Percentiles rank a stretch among this genome's conserved stretches.
Conservation (phyloP, 257 asterid genomes). For the Solanum virginianum region DNA sequence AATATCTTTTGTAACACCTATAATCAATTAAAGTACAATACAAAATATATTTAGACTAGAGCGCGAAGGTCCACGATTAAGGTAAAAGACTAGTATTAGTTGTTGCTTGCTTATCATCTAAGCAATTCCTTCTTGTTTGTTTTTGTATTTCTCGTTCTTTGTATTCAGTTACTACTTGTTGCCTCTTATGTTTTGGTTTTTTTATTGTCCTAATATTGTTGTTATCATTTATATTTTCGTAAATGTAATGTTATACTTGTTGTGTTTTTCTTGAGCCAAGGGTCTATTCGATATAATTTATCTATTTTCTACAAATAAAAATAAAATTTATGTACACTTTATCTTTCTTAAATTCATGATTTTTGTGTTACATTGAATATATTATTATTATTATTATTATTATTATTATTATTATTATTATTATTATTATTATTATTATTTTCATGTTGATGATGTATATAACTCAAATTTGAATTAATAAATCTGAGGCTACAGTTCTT, state of each 20-base stretch:
- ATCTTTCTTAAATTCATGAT: neutral
- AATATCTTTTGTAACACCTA: neutral
- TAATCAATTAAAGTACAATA: neutral
- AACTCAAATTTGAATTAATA: too few relatives aligned
- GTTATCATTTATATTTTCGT: neutral
- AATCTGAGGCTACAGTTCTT: neutral
- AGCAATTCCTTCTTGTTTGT: neutral
- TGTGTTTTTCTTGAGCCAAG: neutral
- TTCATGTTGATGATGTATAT: too few relatives aligned
- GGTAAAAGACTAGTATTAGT: neutral
- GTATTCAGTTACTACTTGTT: neutral
- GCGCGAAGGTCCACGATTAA: rapidly evolving
- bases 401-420: too few relatives aligned
- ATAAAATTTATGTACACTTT: neutral
- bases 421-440: too few relatives aligned
- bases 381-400: too few relatives aligned
- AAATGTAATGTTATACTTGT: neutral
- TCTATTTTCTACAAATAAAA: neutral
- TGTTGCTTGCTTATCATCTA: too few relatives aligned
- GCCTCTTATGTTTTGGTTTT: neutral
- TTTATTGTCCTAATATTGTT: neutral
- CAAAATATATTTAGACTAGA: neutral
- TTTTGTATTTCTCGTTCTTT: neutral
- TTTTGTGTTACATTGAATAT: too few relatives aligned
- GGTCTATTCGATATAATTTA: neutral